Conservation (phyloP, 305 asterid genomes). For the Rubia balearica region DNA sequence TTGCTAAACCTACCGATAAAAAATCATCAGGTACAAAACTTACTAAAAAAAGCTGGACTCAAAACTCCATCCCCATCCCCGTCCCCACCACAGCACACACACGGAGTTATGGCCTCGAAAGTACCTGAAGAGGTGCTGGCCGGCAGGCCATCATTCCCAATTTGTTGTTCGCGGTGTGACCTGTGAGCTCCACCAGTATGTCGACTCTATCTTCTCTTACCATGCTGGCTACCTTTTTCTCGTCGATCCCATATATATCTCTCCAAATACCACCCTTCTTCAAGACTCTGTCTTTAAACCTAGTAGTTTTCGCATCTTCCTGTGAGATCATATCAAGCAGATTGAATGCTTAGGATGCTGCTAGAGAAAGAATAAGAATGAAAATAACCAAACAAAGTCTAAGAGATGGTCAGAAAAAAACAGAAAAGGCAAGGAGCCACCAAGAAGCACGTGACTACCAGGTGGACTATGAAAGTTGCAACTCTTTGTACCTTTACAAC, state of each 20-base stretch:
- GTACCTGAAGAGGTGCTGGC: conserved; percentile 98
- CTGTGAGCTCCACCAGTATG: conserved; percentile 96
- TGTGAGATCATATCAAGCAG: conserved; percentile 27
- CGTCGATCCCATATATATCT: conserved; percentile 90
- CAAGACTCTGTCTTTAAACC: conserved; percentile 79
- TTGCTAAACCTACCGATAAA: background rate
- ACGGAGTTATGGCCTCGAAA: conserved; percentile 10
- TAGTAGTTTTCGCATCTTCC: conserved; percentile 95
- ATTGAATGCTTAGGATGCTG: background rate
- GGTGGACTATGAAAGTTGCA: conserved; percentile 15
- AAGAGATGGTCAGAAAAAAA: too few relatives aligned
- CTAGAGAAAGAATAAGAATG: conserved; percentile 2
- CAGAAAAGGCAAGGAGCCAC: background rate
- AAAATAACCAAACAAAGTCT: background rate
- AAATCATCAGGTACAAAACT: background rate
- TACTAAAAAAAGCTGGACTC: background rate
- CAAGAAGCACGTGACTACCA: conserved; percentile 3
- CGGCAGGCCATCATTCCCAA: conserved; percentile 99
- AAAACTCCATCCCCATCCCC: background rate
- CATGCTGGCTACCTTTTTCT: conserved; percentile 87
- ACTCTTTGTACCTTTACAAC: conserved; percentile 77
- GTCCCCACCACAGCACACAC: background rate
- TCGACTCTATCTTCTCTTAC: conserved; percentile 92
- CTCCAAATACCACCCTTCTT: conserved; percentile 91
- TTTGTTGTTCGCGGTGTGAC: conserved; percentile 98